Evolutionary conservation across 176 grass and related monocot genomes (phyloP).

Genomic region (Carex cristatella): DNA sequence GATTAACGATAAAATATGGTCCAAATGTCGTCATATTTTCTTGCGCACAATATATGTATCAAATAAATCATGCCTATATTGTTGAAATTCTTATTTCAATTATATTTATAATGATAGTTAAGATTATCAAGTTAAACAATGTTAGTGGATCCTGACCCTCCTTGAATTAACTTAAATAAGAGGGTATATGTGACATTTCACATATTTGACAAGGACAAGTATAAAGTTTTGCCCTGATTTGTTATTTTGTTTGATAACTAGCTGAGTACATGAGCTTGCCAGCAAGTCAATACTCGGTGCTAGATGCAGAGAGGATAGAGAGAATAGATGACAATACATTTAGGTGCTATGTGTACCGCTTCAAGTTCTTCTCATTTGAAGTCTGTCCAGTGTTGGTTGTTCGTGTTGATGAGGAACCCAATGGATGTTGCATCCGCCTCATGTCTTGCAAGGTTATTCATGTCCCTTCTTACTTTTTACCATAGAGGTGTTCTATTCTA

Average conservation of each 20-base stretch:
- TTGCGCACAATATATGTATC: not conserved
- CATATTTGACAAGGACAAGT: not conserved
- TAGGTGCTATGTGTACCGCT: slow-evolving; percentile 86
- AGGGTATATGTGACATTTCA: not conserved
- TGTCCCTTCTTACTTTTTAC: not conserved
- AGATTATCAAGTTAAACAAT: not conserved
- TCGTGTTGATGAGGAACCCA: slow-evolving; percentile 72
- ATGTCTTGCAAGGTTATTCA: slow-evolving; percentile 67
- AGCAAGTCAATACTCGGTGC: slow-evolving; percentile 93
- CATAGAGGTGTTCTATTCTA: not conserved
- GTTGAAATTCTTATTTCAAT: not conserved
- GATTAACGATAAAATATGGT: not conserved
- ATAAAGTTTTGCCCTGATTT: not conserved
- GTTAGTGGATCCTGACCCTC: not conserved
- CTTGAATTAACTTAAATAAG: not conserved
- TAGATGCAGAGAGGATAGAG: slow-evolving; percentile 96
- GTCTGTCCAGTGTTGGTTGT: slow-evolving; percentile 93
- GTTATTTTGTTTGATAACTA: slow-evolving; percentile 20
- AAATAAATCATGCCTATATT: not conserved
- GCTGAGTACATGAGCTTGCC: slow-evolving; percentile 96
- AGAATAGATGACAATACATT: slow-evolving; percentile 81
- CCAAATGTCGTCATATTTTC: not conserved
- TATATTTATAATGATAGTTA: not conserved
- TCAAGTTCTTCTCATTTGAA: slow-evolving; percentile 93
- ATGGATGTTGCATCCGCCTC: slow-evolving; percentile 81